Evolutionary conservation across 2,329 filamentous ascomycete genomes (phyloP), one percentile per base, ranked within the genome.

Genomic region (Phyllosticta paracitricarpa): DNA sequence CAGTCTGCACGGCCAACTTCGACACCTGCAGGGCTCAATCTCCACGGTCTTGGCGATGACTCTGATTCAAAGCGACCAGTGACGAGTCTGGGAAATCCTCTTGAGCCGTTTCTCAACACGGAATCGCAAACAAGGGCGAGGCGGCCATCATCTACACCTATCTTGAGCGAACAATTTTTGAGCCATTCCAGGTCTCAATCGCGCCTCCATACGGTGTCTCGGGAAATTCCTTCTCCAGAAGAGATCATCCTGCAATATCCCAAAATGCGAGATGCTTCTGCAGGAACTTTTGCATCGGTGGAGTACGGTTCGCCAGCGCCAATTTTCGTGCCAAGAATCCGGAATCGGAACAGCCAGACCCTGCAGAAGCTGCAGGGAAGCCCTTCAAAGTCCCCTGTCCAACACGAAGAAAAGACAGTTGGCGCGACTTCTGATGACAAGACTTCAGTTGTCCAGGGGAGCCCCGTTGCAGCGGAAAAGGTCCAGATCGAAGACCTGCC

Each of bases 1-100:
- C 30, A 56, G 8, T 58, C 60, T 9, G 58, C 60, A 0, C 60
- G 60, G 14, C 60, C 60, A 52, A 30, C 60, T 5, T 62, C 60
- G n/a, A 62, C 40, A n/a, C 40, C 40, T 19, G 51, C 35, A 56
- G 51, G 33, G 25, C 56, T 55, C 60, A 55, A 8, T 51, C 56
- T 56, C n/a, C 51, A 33, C 51, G 33, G 51, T 33, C 17, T 56
- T 35, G 54, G 60, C 14, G 25, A 56, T 40, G 28, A 4, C 8
- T 22, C 54, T 10, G 51, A 55, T 30, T 30, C 28, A 10, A 55
- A 58, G 30, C 60, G 60, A 10, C 60, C 60, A 30, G 51, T 62
- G 22, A 58, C 60, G n/a, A 62, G 55, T 8, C 51, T 54, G 10
- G 60, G 56, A 22, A 58, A 58, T 28, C 56, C 60, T 56, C 24